Base-by-base conservation (phyloP, 805 yeast genomes). In the Wickerhamiella sergipiensis region DNA sequence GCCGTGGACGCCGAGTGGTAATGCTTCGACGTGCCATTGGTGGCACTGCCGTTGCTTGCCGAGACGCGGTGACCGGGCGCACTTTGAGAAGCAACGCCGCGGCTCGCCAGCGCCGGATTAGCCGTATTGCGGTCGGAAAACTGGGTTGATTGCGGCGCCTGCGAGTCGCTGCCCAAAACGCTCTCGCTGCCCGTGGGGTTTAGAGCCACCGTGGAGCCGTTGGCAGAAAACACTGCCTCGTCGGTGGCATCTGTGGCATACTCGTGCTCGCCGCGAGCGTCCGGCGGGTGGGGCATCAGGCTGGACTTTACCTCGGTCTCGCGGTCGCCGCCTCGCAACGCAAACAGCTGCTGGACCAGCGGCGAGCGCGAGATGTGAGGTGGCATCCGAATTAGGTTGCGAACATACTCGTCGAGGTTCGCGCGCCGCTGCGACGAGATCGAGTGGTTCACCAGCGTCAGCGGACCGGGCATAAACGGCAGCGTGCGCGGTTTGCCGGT, bases 401-500 rank as follows among this genome's bases (percentile, higher is more conserved):
- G 69, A 13, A 80, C 77, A 56, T 80, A 80, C 26, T 73, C 72
- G 59, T 80, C 78, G 51, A 80, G 64, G 59, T 76, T 79, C 1
- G 71, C 74, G 47, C 75, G 71, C 51, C 84, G 69, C 58, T 76
- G 78, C 47, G 71, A 67, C 0, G 83, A 75, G 39, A 78, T 77
- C 15, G 79, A 68, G 67, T 90, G 97, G 55, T 87, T 87, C 50
- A 92, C 95, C 60, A 83, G 85, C 39, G 94, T 83, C 46, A 90
- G 74, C 2, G 98, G 99, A 1, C 97, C 98, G 0, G 98, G 97
- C 61, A 92, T 89, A 57, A 82, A 87, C 7, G 98, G 98, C 52
- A 92, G 73, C 29, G 84, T 81, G 56, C 98, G 78, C 49, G 80
- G 78, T 24, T 79, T 73, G 66, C 84, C 84, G 50, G 80, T 82